Evolutionary conservation across 768 basidiomycete genomes (phyloP), one percentile per base, ranked within the genome.

Genomic region (Mycena venus): DNA sequence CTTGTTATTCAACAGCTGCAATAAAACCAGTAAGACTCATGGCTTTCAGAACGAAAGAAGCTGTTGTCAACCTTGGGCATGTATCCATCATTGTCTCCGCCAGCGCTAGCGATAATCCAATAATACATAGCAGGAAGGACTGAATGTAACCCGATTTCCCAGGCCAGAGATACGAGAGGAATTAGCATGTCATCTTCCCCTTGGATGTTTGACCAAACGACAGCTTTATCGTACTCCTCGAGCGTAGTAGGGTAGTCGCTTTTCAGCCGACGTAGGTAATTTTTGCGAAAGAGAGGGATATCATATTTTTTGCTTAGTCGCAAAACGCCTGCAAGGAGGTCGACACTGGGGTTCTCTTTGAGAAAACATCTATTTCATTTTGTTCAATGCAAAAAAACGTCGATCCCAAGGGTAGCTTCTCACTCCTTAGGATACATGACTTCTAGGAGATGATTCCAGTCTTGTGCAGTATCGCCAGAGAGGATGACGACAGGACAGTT

Each of bases 401-500:
- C 4, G 19, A 42, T 42, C n/a, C n/a, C n/a, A 29, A 0, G 3
- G 10, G 21, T 9, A 6, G 9, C 3, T 3, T 25, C 1, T 8
- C n/a, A 36, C 58, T 70, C 12, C 68, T 61, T 70, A 6, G 68
- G 58, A 21, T 56, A 82, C 3, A 87, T 76, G 2, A 84, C 85
- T 55, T 80, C 81, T 5, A 86, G 78, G 56, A 87, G 84, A 44
- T 73, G 79, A 5, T 60, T 72, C 78, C 85, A 81, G 71, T 86
- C 85, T 59, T 81, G 74, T 9, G 81, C 77, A 1, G 80, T 75
- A 74, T 86, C 85, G 12, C 60, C 61, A 63, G 83, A 80, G 0
- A 86, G 78, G 11, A 78, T 70, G 9, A 87, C 85, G 31, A 85
- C 78, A 1, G 80, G 80, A 56, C 82, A 85, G 5, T 80, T 82